Percentiles rank a stretch among this genome's conserved stretches.
Conservation (phyloP, 805 yeast genomes). For the Pichia rugopelliculosa region DNA sequence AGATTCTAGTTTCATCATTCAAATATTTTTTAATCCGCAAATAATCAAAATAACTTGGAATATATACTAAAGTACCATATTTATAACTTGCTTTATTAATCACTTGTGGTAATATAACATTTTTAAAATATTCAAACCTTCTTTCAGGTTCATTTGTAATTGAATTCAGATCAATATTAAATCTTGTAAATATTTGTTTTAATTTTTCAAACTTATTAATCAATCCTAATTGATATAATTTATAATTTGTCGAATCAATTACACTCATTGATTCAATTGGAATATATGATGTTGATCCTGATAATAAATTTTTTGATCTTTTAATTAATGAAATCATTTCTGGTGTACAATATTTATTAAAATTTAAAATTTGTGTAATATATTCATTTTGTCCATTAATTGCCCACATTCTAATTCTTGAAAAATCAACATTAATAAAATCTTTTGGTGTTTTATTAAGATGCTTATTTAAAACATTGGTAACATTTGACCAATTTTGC, state of each 20-base stretch:
- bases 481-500: conserved; percentile 90
- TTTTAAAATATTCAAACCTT: conserved; percentile 75
- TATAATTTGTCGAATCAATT: conserved; percentile 52
- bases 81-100: conserved; percentile 52
- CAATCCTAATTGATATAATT: conserved; percentile 23
- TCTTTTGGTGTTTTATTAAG: conserved; percentile 72
- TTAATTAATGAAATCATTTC: conserved; percentile 58
- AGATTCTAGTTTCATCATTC: conserved; percentile 51
- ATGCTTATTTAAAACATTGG: conserved; percentile 55
- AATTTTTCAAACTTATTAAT: conserved; percentile 38
- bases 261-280: conserved; percentile 33
- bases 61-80: conserved; percentile 69
- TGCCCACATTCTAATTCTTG: conserved; percentile 87
- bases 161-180: conserved; percentile 38
- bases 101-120: conserved; percentile 67
- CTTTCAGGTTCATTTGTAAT: conserved; percentile 68
- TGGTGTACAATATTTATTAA: conserved; percentile 75
- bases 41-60: conserved; percentile 84
- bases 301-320: conserved; percentile 37
- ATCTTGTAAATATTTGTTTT: conserved; percentile 64
- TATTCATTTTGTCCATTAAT: conserved; percentile 71
- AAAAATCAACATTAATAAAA: conserved; percentile 69
- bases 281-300: conserved; percentile 54
- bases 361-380: conserved; percentile 71
- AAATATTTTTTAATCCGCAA: conserved; percentile 68